Conservation (phyloP, 257 asterid genomes). For the Thymus mandschuricus region DNA sequence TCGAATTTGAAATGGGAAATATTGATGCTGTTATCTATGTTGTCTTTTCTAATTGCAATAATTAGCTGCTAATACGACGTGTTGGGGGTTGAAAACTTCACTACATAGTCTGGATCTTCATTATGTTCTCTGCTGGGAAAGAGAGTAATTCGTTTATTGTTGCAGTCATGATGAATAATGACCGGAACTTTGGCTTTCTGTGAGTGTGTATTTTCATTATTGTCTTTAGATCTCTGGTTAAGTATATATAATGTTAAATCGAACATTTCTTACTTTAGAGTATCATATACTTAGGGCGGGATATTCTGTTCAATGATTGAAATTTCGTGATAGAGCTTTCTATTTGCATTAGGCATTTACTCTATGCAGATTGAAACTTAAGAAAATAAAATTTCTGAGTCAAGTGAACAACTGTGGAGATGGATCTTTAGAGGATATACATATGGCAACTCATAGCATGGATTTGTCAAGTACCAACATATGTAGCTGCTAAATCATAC, state of each 20-base stretch:
- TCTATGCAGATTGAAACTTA: slow-evolving; percentile 19
- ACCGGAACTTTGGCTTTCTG: not conserved
- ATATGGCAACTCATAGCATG: not conserved
- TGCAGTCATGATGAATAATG: not conserved
- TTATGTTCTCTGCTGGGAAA: not conserved
- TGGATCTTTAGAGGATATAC: slow-evolving; percentile 4
- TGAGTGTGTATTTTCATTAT: not conserved
- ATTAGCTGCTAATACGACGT: slow-evolving; percentile 8
- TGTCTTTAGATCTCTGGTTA: not conserved
- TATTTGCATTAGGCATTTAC: not conserved
- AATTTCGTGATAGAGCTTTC: not conserved
- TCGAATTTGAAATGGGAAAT: too few species aligned
- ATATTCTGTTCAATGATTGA: slow-evolving; percentile 12
- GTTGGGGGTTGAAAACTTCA: not conserved
- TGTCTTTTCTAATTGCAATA: not conserved
- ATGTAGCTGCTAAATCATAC: not conserved
- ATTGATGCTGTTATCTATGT: not conserved
- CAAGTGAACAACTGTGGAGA: slow-evolving; percentile 23
- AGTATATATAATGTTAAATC: not conserved
- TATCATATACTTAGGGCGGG: not conserved
- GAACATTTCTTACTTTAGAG: not conserved
- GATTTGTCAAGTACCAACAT: not conserved
- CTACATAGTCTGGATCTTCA: not conserved
- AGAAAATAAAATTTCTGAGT: slow-evolving; percentile 14
- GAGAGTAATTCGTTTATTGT: not conserved